Evolutionary conservation across 306 rosid genomes (phyloP).

Genomic region (Luffa acutangula): DNA sequence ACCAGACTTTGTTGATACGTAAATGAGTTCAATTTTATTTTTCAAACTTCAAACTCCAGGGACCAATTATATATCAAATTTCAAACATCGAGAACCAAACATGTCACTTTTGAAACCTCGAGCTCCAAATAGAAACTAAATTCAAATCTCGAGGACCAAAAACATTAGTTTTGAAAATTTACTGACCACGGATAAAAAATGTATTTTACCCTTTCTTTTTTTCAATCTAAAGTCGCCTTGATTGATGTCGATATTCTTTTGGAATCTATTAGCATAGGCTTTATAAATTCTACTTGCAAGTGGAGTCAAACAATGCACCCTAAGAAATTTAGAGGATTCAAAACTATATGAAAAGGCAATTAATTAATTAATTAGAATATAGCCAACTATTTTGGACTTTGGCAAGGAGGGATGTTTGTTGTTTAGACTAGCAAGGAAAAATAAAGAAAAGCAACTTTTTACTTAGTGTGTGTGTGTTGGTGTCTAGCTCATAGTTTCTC

Average conservation of each 20-base stretch:
- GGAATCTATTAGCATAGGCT: neutral
- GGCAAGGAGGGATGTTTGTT: neutral
- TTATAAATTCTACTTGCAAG: neutral
- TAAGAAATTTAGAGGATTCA: neutral
- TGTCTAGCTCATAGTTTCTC: neutral
- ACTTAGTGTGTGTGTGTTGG: neutral
- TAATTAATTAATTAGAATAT: neutral
- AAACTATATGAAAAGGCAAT: neutral
- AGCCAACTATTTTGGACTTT: slow-evolving; percentile 6
- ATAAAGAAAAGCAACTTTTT: neutral
- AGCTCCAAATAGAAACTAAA: too few relatives aligned
- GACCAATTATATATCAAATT: too few relatives aligned
- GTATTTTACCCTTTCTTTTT: too few relatives aligned
- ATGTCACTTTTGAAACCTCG: too few relatives aligned
- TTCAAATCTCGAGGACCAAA: too few relatives aligned
- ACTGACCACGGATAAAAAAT: too few relatives aligned
- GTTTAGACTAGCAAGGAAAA: neutral
- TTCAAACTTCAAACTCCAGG: too few relatives aligned
- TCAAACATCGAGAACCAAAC: too few relatives aligned
- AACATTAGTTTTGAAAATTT: too few relatives aligned
- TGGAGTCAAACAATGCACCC: neutral
- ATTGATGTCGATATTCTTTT: neutral
- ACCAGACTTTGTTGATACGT: too few relatives aligned
- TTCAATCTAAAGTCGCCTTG: too few relatives aligned
- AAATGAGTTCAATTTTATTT: too few relatives aligned